Evolutionary conservation across 2,329 filamentous ascomycete genomes (phyloP), one percentile per base, ranked within the genome.

Genomic region (Apiospora pterosperma): DNA sequence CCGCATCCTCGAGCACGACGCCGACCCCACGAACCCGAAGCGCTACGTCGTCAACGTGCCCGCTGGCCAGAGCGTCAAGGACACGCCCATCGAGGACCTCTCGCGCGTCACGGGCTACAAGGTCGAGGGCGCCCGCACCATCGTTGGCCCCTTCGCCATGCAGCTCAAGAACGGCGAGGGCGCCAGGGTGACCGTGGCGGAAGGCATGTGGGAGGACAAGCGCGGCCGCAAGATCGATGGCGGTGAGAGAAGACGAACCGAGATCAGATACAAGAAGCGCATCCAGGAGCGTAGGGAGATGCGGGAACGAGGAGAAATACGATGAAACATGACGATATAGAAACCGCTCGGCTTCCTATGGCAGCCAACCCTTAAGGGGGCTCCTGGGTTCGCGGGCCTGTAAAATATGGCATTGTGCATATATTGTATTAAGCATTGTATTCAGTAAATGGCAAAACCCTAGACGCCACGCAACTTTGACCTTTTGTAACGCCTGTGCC

Each of bases 161-260:
- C 87, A 88, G 5, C 75, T 94, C 34, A 89, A 91, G 77, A 86
- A 86, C 1, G 85, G 87, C 1, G 80, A 81, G 44, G 88, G 87
- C 10, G 92, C 90, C 12, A 82, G 84, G 62, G 84, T 98, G 70
- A 83, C 84, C 68, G 85, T 92, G 25, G 88, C 89, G 64, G 94
- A 97, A 77, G 93, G 95, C 11, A 90, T 98, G 82, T 98, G 95
- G 96, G 95, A 98, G 82, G 84, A 93, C 73, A 90, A 86, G 76
- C 86, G 90, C 72, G 95, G 96, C 34, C 88, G 88, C 74, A 98
- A 98, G 89, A 90, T 99, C 70, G 94, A 98, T 79, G 96, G 96
- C 74, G 96, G 96, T 84, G 96, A 99, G 84, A 89, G 96, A 77
- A 88, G 96, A 78, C 89, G 87, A 77, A 92, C 91, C 19, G 90